phyloP scores from a whole-genome alignment of 208 protist genomes.

The Trypanosoma scelopori region DNA sequence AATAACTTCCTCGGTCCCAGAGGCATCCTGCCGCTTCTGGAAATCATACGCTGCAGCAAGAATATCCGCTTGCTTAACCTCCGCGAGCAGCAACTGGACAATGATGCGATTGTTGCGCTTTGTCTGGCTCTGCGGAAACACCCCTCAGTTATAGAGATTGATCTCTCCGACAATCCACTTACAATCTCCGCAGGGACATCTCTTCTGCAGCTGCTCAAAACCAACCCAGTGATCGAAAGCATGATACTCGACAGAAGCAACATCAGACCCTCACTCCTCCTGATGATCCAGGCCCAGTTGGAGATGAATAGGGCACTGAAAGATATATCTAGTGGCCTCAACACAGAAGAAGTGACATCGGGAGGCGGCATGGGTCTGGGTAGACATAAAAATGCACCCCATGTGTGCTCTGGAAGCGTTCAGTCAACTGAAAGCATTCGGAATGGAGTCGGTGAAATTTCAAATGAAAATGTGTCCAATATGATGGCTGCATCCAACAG shows the following conservation, averaged over 20 bases:
- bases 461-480: background rate
- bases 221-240: constrained; percentile 59
- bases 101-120: constrained; percentile 58
- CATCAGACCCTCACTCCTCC: constrained; percentile 49
- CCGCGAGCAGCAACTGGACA: constrained; percentile 58
- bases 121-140: constrained; percentile 56
- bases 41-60: constrained; percentile 65
- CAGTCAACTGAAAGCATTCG: too few relatives aligned
- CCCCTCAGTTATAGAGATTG: constrained; percentile 56
- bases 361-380: too few relatives aligned
- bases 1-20: constrained; percentile 86
- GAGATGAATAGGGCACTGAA: constrained; percentile 40
- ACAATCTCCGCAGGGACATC: constrained; percentile 57
- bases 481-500: background rate
- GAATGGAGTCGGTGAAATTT: background rate
- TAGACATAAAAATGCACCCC: too few relatives aligned
- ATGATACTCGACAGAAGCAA: constrained; percentile 65
- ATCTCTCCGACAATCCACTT: constrained; percentile 85
- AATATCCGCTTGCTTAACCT: constrained; percentile 53
- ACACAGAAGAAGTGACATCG: too few relatives aligned
- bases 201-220: constrained; percentile 67
- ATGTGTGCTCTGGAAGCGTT: too few relatives aligned
- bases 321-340: background rate
- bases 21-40: constrained; percentile 72
- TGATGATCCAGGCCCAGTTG: constrained; percentile 54